phyloP scores from a whole-genome alignment of 1,284 basidiomycete species.

The Pseudozyma flocculosa region DNA sequence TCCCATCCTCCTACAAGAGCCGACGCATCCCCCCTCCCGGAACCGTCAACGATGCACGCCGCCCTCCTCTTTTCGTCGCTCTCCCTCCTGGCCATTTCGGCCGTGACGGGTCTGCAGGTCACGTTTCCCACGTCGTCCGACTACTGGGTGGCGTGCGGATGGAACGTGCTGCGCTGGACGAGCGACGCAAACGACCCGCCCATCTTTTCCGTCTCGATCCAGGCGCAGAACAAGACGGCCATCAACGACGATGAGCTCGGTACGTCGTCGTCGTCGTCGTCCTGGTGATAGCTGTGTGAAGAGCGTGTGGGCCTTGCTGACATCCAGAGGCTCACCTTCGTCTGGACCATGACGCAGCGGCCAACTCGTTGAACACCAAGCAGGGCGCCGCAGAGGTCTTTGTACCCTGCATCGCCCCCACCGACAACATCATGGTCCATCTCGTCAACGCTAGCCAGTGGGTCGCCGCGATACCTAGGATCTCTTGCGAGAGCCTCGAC shows the following conservation, averaged over 20 bases:
- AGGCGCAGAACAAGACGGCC: slow-evolving; percentile 18
- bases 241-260: slow-evolving; percentile 15
- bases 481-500: no score
- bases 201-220: slow-evolving; percentile 19
- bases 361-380: not conserved
- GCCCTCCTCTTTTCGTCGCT: not conserved
- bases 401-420: slow-evolving; percentile 15
- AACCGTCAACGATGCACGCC: no score
- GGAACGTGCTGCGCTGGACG: slow-evolving; percentile 28
- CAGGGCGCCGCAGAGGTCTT: slow-evolving; percentile 4
- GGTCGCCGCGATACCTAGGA: no score
- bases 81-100: not conserved
- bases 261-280: not conserved
- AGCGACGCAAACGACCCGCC: slow-evolving; percentile 1
- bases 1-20: no score
- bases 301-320: no score
- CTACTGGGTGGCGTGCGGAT: slow-evolving; percentile 35
- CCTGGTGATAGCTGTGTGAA: no score
- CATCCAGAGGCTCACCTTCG: no score
- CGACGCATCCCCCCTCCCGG: no score
- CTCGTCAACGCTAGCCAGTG: slow-evolving; percentile 16
- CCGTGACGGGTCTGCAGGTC: slow-evolving; percentile 4
- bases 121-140: slow-evolving; percentile 18
- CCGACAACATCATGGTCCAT: slow-evolving; percentile 6
- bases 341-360: no score